A percentile compares a stretch with the other conserved stretches of the same genome.
These are phyloP conservation scores for Ascobolus immersus DNA, from an alignment of 495 filamentous ascomycete genomes.

Conservation along the genomic window DNA sequence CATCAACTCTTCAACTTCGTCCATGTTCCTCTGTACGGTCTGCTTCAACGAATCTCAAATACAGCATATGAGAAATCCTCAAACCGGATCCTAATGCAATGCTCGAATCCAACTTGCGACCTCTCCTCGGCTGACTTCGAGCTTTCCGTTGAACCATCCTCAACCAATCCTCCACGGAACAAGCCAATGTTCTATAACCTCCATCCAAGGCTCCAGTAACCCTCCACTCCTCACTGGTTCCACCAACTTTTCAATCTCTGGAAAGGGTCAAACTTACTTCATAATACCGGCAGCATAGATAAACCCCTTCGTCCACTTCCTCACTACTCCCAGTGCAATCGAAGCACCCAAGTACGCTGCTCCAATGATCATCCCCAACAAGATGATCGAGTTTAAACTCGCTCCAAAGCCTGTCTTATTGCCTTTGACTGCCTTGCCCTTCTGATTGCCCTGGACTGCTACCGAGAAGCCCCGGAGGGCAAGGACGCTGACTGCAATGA, in stretches of 20 bases:
- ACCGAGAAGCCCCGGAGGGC: constrained; percentile 49
- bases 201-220: no score
- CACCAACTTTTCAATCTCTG: not conserved
- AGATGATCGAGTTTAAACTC: constrained; percentile 28
- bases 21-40: no score
- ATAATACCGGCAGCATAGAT: constrained; percentile 64
- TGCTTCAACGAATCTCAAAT: no score
- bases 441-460: constrained; percentile 28
- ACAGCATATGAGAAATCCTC: no score
- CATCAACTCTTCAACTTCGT: no score
- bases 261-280: constrained; percentile 16
- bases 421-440: constrained; percentile 17
- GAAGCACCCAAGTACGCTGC: constrained; percentile 50
- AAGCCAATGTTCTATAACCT: no score
- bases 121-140: no score
- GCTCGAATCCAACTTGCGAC: no score
- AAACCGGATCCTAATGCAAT: no score
- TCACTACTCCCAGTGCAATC: constrained; percentile 48
- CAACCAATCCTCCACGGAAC: no score
- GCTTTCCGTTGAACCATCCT: no score
- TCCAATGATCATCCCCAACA: constrained; percentile 52
- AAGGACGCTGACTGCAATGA: constrained; percentile 49
- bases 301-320: constrained; percentile 65
- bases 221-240: no score
- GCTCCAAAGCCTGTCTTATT: constrained; percentile 31